These are phyloP conservation scores for Byssochlamys sp. DNA, from an alignment of 2,329 filamentous ascomycete species.

Conservation along the genomic window DNA sequence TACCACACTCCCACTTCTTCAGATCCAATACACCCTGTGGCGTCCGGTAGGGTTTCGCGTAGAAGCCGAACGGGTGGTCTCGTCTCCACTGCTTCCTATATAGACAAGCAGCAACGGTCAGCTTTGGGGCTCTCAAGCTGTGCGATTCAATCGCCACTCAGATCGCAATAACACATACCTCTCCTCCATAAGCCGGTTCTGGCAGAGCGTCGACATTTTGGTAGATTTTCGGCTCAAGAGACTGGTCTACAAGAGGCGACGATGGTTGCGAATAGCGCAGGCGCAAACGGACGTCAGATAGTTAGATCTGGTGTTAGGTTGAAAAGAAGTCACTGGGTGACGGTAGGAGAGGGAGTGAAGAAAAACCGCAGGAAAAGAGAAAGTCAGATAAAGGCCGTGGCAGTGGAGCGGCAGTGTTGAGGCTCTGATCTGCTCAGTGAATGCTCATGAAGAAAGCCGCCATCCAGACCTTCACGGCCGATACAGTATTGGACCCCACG, in stretches of 20 bases:
- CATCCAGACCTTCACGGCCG: background rate
- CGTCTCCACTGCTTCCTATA: constrained; percentile 87
- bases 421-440: background rate
- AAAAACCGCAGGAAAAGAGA: background rate
- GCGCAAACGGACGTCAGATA: background rate
- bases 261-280: too few relatives aligned
- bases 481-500: background rate
- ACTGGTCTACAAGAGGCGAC: background rate
- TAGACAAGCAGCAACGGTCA: constrained; percentile 4
- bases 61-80: constrained; percentile 97
- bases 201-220: constrained; percentile 67
- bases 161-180: constrained; percentile 46
- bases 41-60: constrained; percentile 75
- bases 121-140: constrained; percentile 7
- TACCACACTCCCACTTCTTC: constrained; percentile 92
- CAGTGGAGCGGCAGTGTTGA: background rate
- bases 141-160: background rate
- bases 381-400: background rate
- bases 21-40: constrained; percentile 74
- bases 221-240: background rate
- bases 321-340: background rate
- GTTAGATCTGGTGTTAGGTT: background rate
- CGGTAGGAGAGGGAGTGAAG: background rate
- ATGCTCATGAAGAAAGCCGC: background rate
- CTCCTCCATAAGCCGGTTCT: constrained; percentile 80